These are phyloP conservation scores for Kalanchoe fedtschenkoi DNA, from an alignment of 164 flowering plant species.

Conservation along the genomic window DNA sequence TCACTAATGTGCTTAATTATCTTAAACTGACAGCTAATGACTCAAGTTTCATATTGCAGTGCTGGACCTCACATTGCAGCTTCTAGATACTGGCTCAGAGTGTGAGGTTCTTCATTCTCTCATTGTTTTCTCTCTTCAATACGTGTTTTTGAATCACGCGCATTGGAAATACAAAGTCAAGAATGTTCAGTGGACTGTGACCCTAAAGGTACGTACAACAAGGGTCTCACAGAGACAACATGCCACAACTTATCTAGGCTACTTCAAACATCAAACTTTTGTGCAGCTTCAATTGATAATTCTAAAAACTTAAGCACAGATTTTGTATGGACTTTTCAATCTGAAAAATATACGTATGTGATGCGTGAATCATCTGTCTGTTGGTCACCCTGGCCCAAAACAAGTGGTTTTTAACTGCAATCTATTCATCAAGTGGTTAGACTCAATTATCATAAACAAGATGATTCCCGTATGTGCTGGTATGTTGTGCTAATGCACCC, in stretches of 20 bases:
- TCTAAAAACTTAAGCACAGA: not conserved
- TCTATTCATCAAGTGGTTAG: not conserved
- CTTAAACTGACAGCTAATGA: not conserved
- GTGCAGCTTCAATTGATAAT: not conserved
- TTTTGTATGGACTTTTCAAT: not conserved
- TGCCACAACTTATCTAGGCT: not conserved
- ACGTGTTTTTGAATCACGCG: slow-evolving; percentile 81
- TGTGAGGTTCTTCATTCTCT: slow-evolving; percentile 47
- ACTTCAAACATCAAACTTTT: not conserved
- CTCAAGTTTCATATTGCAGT: slow-evolving; percentile 37
- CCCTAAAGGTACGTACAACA: slow-evolving; percentile 46
- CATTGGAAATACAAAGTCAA: slow-evolving; percentile 78
- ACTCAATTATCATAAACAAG: no score
- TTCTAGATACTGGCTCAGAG: slow-evolving; percentile 63
- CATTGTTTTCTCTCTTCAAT: slow-evolving; percentile 64
- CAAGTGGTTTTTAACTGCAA: not conserved
- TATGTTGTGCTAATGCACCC: no score
- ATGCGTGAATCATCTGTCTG: not conserved
- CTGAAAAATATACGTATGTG: not conserved
- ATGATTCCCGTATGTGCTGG: no score
- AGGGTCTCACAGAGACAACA: not conserved
- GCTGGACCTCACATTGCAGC: slow-evolving; percentile 68
- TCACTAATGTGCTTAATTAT: not conserved
- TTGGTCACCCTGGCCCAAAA: not conserved
- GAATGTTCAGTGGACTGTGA: slow-evolving; percentile 75